Conservation (phyloP, 2,329 filamentous ascomycete species). For the Aureobasidium mangrovei region DNA sequence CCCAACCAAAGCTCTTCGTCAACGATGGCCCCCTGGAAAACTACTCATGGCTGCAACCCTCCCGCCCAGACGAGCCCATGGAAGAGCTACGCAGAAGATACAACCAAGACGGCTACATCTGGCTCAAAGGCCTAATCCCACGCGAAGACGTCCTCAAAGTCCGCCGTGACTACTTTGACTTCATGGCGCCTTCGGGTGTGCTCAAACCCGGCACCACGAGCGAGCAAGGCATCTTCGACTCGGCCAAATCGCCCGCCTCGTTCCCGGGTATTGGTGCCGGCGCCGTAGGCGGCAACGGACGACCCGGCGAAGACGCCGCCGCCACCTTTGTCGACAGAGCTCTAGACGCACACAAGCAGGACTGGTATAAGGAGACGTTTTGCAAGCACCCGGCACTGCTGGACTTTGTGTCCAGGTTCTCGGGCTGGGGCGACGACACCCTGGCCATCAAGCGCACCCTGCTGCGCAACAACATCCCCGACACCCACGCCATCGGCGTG, state of each 20-base stretch:
- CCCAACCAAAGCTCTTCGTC: conserved; percentile 5
- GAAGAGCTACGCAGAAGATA: conserved; percentile 1
- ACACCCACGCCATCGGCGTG: conserved; percentile 30
- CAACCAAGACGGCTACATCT: conserved; percentile 27
- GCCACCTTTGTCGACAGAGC: conserved; percentile 14
- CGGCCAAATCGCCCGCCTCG: conserved; percentile 25
- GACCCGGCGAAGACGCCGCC: not conserved
- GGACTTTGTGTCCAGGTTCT: conserved; percentile 30
- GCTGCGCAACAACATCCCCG: conserved; percentile 33
- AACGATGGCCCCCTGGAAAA: conserved; percentile 7
- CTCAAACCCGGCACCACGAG: conserved; percentile 31
- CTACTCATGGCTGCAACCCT: not conserved
- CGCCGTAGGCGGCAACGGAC: not conserved
- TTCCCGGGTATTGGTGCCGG: conserved; percentile 29
- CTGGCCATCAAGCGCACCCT: conserved; percentile 28
- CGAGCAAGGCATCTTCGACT: conserved; percentile 36
- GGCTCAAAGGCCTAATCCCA: conserved; percentile 35
- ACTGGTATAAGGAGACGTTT: conserved; percentile 12
- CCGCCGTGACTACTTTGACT: conserved; percentile 33
- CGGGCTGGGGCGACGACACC: conserved; percentile 30
- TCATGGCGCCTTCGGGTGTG: conserved; percentile 32
- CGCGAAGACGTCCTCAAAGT: conserved; percentile 36
- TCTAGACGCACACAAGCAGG: conserved; percentile 9
- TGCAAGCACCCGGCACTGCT: conserved; percentile 15
- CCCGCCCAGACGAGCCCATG: conserved; percentile 5